phyloP scores from a whole-genome alignment of 169 alveolate species.

The Plasmodium ovale region DNA sequence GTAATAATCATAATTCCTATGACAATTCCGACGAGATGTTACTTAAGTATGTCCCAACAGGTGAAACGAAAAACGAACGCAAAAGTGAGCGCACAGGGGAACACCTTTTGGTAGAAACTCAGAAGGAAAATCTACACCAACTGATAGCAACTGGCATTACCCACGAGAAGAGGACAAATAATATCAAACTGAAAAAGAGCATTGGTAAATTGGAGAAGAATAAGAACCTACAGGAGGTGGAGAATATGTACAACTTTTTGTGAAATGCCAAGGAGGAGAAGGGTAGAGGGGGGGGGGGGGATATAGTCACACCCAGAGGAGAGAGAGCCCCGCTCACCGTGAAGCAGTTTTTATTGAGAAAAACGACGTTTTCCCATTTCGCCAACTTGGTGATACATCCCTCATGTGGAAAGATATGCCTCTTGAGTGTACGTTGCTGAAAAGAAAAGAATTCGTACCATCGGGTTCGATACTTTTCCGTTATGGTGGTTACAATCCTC shows the following conservation, averaged over 20 bases:
- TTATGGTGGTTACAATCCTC: too few relatives aligned
- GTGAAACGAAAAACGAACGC: background rate
- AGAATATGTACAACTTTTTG: slow-evolving; percentile 50
- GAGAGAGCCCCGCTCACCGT: too few relatives aligned
- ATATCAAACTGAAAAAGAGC: background rate
- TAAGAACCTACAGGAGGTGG: slow-evolving; percentile 35
- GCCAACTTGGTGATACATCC: too few relatives aligned
- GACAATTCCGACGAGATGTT: slow-evolving; percentile 14
- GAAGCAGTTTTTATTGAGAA: too few relatives aligned
- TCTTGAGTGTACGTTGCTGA: too few relatives aligned
- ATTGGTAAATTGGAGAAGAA: slow-evolving; percentile 2
- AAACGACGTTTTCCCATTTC: too few relatives aligned
- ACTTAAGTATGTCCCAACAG: background rate
- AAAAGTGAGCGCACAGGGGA: background rate
- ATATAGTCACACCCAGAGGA: too few relatives aligned
- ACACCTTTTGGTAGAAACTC: background rate
- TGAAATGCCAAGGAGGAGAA: too few relatives aligned
- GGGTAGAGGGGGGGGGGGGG: too few relatives aligned
- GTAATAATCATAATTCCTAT: slow-evolving; percentile 6
- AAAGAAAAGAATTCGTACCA: too few relatives aligned
- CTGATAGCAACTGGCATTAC: slow-evolving; percentile 37
- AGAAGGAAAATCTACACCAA: slow-evolving; percentile 2
- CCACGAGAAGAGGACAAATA: slow-evolving; percentile 6
- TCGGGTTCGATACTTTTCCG: too few relatives aligned
- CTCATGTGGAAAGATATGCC: too few relatives aligned